Evolutionary conservation across 306 rosid species (phyloP), one percentile per base, ranked within the genome.

Genomic region (Sphenostylis stenocarpa): DNA sequence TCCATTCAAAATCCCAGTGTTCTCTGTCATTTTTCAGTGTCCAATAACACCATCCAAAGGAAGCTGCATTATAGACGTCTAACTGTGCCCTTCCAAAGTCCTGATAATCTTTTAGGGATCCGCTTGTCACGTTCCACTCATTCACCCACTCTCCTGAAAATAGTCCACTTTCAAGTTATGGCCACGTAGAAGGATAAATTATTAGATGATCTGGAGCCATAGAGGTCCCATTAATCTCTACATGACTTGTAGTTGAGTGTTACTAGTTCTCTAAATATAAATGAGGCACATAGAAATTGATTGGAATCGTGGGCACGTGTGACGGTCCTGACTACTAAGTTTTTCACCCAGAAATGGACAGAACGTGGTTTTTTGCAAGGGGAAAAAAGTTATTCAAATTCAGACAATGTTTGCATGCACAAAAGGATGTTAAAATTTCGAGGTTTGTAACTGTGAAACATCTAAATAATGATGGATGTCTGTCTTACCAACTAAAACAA

Each of bases 1-100:
- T 94, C 97, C 97, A 90, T 79, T 90, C 90, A 83, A 90, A 91
- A 88, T 91, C 94, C 97, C 97, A 94, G 85, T 91, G 97, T 39
- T 77, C 61, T 80, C 85, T 77, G 70, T 90, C 97, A 80, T 90
- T 90, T 78, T 90, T 94, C 0, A 94, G 76, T 4, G 96, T 91
- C 97, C 97, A 91, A 80, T 90, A 91, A 20, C 91, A 78, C 94
- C 97, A 94, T 70, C 98, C 98, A 88, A 91, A 90, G 48, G 94
- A 91, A 81, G 92, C 96, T 70, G 86, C 80, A 51, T 85, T 75
- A 65, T 90, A 94, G 13, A 86, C 96, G 48, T 91, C 96, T 72
- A 91, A 70, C 84, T 93, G 98, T 60, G 91, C 91, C 79, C 52
- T 90, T 60, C 97, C 97, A 73, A 80, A 94, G 10, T 88, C 85